Evolutionary conservation across 257 asterid genomes (phyloP), one percentile per base, ranked within the genome.

Genomic region (Salvia rosmarinus): DNA sequence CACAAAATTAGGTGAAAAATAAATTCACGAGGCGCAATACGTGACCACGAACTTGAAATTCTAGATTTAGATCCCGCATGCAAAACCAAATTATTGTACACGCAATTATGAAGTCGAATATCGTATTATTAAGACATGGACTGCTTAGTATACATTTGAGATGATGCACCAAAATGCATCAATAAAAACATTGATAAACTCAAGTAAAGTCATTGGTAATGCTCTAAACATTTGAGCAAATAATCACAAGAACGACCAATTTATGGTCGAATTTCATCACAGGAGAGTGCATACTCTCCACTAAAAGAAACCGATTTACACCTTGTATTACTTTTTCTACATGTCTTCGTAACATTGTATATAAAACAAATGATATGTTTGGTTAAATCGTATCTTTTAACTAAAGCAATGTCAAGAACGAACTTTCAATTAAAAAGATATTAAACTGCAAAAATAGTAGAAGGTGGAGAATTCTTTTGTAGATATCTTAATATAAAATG

Each of bases 271-370:
- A 42, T 42, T 34, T 61, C 67, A n/a, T 20, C 39, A 39, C n/a
- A 4, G 47, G 30, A 61, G 67, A 34, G 5, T 35, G 25, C 47
- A 35, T 61, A 59, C 12, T 12, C 46, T 49, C 49, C 20, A 17
- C 62, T 67, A 35, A 67, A 37, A 50, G 35, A 14, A 61, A 39
- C 3, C n/a, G 25, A 49, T 39, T 50, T 67, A 16, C 44, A 47
- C 14, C 46, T 34, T 9, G 40, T 25, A 21, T 25, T 46, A 65
- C 56, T 35, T 35, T 35, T 35, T 35, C 8, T 35, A 35, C 8
- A 35, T 35, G 40, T 4, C 1, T 8, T 35, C 3, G 40, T 35
- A 35, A 25, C 8, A 8, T 35, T 35, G 40, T 35, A 25, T 25
- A 25, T 25, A 35, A 35, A 25, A 35, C 8, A 35, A 35, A 35